Base-by-base conservation (phyloP, 495 filamentous ascomycete genomes). In the Coniosporium apollinis region DNA sequence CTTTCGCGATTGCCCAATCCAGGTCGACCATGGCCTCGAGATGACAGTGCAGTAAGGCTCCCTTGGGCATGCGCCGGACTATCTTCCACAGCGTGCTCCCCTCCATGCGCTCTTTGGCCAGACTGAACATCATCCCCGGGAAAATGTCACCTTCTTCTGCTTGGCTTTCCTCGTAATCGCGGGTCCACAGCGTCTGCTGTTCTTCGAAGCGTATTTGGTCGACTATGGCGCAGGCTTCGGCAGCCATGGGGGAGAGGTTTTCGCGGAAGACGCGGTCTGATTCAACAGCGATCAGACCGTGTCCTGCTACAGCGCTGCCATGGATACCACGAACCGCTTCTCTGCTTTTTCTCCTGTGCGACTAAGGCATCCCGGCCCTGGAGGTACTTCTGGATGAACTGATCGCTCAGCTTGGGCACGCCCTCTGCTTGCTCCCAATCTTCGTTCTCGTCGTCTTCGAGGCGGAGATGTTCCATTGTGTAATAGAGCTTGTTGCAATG, bases 21-120 rank as follows among this genome's bases (percentile, higher is more conserved):
- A 82, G 66, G 48, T 94, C 82, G 33, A 89, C 78, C 76, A 92
- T 87, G 41, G 83, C 82, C 50, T 89, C 78, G 35, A 89, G 55
- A 57, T 94, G 83, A 5, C 83, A 79, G 57, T 94, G 86, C 35
- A 96, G 56, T 6, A 96, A 65, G 3, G 79, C 73, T 3, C 89
- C 89, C 51, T 97, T 96, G 15, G 89, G 89, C 79, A 97, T 80
- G 28, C 59, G 66, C 32, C 74, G 65, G 3, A 94, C 69, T 36
- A 94, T 89, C 42, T 69, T 67, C 82, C 84, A 96, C 7, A 94
- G 64, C 46, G 74, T 76, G 4, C 80, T 85, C 43, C 64, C 63
- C 51, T 87, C 80, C 72, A 93, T 84, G 7, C 70, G 64, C 16
- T 72, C 66, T 51, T 79, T 83, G 40, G 82, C 82, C 17, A 83